A percentile compares a stretch with the other conserved stretches of the same genome.
phyloP scores from a whole-genome alignment of 345 rosid species.

The Syzygium oleosum region DNA sequence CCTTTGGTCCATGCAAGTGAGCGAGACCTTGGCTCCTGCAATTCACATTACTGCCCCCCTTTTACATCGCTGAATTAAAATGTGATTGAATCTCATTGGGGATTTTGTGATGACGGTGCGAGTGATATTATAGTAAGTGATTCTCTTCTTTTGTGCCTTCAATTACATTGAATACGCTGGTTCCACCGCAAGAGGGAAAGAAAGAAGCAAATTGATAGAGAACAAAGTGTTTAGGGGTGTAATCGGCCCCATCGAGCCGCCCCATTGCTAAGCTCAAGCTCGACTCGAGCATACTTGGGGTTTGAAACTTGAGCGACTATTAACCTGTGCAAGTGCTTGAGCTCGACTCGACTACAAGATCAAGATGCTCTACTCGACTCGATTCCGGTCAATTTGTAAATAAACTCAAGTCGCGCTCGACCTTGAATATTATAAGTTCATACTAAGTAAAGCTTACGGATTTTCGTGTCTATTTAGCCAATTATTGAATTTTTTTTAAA shows the following conservation, averaged over 20 bases:
- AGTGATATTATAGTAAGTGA: background rate
- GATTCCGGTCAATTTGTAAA: background rate
- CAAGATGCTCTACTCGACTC: background rate
- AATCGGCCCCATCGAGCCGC: background rate
- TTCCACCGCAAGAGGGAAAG: background rate
- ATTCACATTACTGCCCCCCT: background rate
- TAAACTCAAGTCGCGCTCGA: background rate
- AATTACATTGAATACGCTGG: background rate
- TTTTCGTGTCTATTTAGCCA: no score
- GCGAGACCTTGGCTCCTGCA: constrained; percentile 51
- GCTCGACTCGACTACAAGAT: background rate
- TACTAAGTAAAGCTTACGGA: no score
- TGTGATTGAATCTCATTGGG: background rate
- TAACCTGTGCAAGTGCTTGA: background rate
- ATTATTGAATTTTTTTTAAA: no score
- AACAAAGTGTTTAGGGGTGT: background rate
- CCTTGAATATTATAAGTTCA: background rate
- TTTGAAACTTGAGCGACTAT: background rate
- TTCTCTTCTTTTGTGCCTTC: background rate
- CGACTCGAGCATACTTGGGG: background rate
- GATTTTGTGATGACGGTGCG: background rate
- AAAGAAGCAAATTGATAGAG: background rate
- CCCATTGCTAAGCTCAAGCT: background rate
- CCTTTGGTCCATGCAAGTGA: constrained; percentile 70
- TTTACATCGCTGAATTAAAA: background rate